Evolutionary conservation across 78 protist species (phyloP).

Genomic region (Polysphondylium violaceum): DNA sequence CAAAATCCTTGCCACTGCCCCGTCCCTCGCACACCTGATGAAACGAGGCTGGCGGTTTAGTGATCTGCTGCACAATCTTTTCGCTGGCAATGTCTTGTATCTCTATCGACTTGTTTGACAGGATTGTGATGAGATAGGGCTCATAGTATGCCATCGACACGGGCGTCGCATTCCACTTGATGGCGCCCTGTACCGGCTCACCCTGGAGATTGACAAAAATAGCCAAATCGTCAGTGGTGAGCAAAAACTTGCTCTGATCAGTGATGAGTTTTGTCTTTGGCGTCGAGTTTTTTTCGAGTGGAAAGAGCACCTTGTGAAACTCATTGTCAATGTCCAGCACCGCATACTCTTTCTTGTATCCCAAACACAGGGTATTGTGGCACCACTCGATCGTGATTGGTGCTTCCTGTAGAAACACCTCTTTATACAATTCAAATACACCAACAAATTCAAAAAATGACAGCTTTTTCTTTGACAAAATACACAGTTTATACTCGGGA

Average conservation of each 20-base stretch:
- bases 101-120: neutral
- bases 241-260: slow-evolving; percentile 14
- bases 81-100: slow-evolving; percentile 44
- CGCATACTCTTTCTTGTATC: slow-evolving; percentile 68
- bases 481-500: slow-evolving; percentile 61
- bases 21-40: slow-evolving; percentile 33
- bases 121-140: slow-evolving; percentile 27
- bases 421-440: slow-evolving; percentile 67
- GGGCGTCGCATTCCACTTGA: slow-evolving; percentile 34
- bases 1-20: slow-evolving; percentile 32
- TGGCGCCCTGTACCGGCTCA: slow-evolving; percentile 21
- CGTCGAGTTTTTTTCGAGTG: slow-evolving; percentile 11
- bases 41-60: neutral
- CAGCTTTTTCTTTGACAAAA: slow-evolving; percentile 13
- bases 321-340: slow-evolving; percentile 49
- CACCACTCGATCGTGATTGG: slow-evolving; percentile 65
- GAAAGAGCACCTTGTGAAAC: slow-evolving; percentile 7
- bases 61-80: slow-evolving; percentile 1
- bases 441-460: slow-evolving; percentile 64
- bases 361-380: slow-evolving; percentile 34
- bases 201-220: slow-evolving; percentile 37
- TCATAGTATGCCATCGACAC: slow-evolving; percentile 15
- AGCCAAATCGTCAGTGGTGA: slow-evolving; percentile 20
- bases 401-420: slow-evolving; percentile 33
- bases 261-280: slow-evolving; percentile 22